Conservation (phyloP, 352 stramenopile species). For the Globisporangium acanthophoron region DNA sequence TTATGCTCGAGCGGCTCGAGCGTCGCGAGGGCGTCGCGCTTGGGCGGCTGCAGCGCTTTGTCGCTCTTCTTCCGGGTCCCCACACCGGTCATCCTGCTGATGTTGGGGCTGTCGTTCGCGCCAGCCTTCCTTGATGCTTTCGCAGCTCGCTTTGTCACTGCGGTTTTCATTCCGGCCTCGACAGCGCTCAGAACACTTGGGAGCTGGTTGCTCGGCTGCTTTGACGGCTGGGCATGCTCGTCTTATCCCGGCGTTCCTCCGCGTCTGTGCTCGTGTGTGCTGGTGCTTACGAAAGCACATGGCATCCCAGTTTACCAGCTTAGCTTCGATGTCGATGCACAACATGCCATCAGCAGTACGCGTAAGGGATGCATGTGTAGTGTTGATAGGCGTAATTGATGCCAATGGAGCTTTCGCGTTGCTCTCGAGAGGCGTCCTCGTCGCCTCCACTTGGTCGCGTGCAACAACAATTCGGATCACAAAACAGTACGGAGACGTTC, state of each 20-base stretch:
- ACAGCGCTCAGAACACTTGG: too few species aligned
- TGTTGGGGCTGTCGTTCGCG: conserved; percentile 1
- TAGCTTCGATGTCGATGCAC: neutral
- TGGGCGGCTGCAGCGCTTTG: conserved; percentile 26
- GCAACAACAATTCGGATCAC: too few species aligned
- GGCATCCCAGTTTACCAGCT: neutral
- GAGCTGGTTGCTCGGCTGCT: neutral
- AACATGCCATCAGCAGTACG: too few species aligned
- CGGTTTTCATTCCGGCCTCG: too few species aligned
- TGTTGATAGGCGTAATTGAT: too few species aligned
- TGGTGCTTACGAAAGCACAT: neutral
- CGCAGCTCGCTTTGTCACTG: neutral
- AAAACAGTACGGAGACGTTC: too few species aligned
- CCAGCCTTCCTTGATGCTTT: conserved; percentile 3
- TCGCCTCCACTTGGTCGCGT: too few species aligned
- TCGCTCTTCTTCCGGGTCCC: conserved; percentile 37
- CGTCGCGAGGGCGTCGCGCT: conserved; percentile 34
- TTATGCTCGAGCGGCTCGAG: conserved; percentile 68
- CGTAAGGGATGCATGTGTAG: too few species aligned
- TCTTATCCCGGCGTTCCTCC: neutral
- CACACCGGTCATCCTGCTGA: conserved; percentile 19
- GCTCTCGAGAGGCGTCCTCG: too few species aligned
- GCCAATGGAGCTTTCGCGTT: too few species aligned
- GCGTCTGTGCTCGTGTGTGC: neutral
- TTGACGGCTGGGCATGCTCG: neutral